Base-by-base conservation (phyloP, 1,139 yeast species). In the Suhomyces kunorum region DNA sequence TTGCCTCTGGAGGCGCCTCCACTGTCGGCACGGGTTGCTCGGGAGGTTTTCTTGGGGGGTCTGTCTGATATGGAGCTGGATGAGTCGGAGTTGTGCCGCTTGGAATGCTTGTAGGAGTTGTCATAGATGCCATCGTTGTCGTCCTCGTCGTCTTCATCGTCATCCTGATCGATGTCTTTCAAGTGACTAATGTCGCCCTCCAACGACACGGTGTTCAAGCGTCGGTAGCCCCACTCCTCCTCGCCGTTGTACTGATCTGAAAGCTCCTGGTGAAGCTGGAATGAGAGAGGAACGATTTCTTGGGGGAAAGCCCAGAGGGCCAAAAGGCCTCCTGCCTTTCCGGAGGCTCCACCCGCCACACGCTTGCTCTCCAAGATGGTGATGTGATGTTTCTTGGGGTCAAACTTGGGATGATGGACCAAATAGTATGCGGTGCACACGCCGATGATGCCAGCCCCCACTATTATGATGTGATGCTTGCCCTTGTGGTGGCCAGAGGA, bases 241-340 rank as follows among this genome's bases (percentile, higher is more conserved):
- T 71, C 88, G 12, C 98, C 98, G 52, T 83, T 76, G 61, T 81
- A 87, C 60, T 81, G 74, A 47, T 83, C 81, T 6, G 95, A 79
- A 38, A 92, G 72, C 45, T 89, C 84, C 55, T 86, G 89, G 65
- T 92, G 98, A 47, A 92, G 73, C 48, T 79, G 77, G 64, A 89
- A 92, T 33, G 95, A 84, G 42, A 92, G 71, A 1, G 96, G 95
- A 5, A 90, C 98, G 39, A 92, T 81, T 60, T 88, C 96, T 55
- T 86, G 90, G 1, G 98, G 98, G 61, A 92, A 92, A 0, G 98
- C 98, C 95, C 98, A 89, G 30, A 87, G 74, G 1, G 97, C 97
- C 41, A 92, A 66, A 36, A 92, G 69, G 0, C 98, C 98, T 28
- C 98, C 98, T 3, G 98, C 98, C 55, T 92, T 92, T 41, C 98